These are phyloP conservation scores for Rubus idaeus DNA, from an alignment of 306 rosid genomes.

Conservation along the genomic window DNA sequence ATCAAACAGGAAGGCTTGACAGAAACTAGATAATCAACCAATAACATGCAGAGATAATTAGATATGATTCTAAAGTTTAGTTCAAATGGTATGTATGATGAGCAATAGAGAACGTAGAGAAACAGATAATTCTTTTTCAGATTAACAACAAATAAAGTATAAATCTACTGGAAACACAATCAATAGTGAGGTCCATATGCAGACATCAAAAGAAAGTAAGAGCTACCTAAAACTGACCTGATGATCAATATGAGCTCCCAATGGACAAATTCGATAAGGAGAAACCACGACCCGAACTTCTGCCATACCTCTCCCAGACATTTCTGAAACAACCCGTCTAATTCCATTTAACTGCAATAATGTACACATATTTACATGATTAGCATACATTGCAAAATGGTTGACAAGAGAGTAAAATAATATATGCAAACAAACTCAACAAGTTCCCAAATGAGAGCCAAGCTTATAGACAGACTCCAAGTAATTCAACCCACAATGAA, in stretches of 20 bases:
- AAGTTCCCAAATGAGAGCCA: not conserved
- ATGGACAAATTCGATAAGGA: slow-evolving; percentile 94
- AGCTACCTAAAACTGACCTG: slow-evolving; percentile 53
- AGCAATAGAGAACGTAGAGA: not conserved
- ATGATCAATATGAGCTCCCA: slow-evolving; percentile 98
- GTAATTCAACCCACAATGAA: slow-evolving; percentile 6
- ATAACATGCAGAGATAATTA: not conserved
- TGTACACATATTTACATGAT: not conserved
- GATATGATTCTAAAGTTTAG: not conserved
- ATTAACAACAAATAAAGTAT: not conserved
- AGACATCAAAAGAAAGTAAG: not conserved
- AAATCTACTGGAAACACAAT: not conserved
- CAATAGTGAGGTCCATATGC: not conserved
- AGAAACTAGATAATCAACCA: not conserved
- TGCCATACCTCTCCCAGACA: slow-evolving; percentile 50
- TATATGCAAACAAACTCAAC: not conserved
- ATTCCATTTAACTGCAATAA: slow-evolving; percentile 60
- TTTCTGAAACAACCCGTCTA: slow-evolving; percentile 50
- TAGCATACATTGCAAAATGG: not conserved
- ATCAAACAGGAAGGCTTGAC: not conserved
- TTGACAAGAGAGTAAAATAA: not conserved
- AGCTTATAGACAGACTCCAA: not conserved
- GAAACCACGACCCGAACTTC: slow-evolving; percentile 75
- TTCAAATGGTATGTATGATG: not conserved
- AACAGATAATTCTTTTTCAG: not conserved